Conservation (phyloP, 257 asterid genomes). For the Solanum sitiens region DNA sequence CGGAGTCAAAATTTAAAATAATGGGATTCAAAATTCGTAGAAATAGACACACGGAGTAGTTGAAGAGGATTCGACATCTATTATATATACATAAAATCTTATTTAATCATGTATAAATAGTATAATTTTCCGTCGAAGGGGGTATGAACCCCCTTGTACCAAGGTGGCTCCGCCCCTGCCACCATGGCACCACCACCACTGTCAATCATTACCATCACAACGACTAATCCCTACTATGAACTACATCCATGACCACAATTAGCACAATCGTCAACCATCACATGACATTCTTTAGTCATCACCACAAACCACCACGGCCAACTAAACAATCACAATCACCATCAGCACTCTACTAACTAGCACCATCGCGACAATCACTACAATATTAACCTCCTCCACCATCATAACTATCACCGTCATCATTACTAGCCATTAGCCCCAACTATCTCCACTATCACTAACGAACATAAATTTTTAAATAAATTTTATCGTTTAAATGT, state of each 20-base stretch:
- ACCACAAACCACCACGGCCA: neutral
- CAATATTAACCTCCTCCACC: neutral
- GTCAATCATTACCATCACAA: neutral
- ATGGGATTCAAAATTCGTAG: no score
- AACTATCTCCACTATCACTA: neutral
- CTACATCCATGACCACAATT: neutral
- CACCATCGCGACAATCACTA: neutral
- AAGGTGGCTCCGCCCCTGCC: no score
- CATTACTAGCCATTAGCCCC: neutral
- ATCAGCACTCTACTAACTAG: neutral
- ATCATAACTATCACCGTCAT: neutral
- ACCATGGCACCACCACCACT: neutral
- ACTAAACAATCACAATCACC: neutral
- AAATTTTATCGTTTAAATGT: neutral
- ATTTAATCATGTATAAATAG: no score
- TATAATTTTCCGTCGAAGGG: no score
- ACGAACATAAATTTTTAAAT: neutral
- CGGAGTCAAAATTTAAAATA: no score
- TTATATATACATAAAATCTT: no score
- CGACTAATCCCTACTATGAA: neutral
- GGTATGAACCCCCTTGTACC: no score
- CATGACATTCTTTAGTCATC: neutral
- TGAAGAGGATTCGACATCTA: no score
- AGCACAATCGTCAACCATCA: neutral
- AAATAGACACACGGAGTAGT: no score